Conservation (phyloP, 257 asterid genomes). For the Dorcoceras hygrometricum region DNA sequence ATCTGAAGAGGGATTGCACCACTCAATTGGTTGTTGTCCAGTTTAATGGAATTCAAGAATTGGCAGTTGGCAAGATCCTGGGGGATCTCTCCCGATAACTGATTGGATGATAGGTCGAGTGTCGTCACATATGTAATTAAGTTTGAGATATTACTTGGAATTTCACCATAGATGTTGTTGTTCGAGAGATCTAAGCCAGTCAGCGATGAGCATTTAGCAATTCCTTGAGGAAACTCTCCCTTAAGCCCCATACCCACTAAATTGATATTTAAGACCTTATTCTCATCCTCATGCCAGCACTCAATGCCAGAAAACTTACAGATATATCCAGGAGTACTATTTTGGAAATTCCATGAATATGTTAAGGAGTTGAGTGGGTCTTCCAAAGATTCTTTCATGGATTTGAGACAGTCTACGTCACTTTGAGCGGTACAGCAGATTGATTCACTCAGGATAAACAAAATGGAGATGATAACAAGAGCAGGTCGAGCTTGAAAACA, state of each 20-base stretch:
- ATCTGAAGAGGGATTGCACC: slow-evolving; percentile 47
- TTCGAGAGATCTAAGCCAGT: slow-evolving; percentile 77
- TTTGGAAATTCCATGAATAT: slow-evolving; percentile 58
- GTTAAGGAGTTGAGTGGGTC: slow-evolving; percentile 51
- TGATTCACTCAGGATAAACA: slow-evolving; percentile 35
- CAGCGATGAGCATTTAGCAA: slow-evolving; percentile 50
- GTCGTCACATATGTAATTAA: slow-evolving; percentile 30
- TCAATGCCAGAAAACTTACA: slow-evolving; percentile 65
- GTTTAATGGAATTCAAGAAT: slow-evolving; percentile 49
- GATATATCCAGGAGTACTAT: slow-evolving; percentile 53
- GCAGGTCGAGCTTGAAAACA: slow-evolving; percentile 26
- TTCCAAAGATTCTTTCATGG: slow-evolving; percentile 39
- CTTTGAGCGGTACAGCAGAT: slow-evolving; percentile 38
- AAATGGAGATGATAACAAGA: slow-evolving; percentile 31
- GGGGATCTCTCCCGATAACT: slow-evolving; percentile 64
- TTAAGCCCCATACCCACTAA: slow-evolving; percentile 63
- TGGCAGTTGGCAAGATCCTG: slow-evolving; percentile 48
- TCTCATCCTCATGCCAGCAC: slow-evolving; percentile 80
- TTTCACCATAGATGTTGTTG: slow-evolving; percentile 49
- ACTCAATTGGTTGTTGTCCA: slow-evolving; percentile 50
- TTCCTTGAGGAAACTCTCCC: slow-evolving; percentile 75
- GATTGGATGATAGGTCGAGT: slow-evolving; percentile 82
- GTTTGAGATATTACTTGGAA: slow-evolving; percentile 54
- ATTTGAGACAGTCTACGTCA: slow-evolving; percentile 62
- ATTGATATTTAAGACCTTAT: slow-evolving; percentile 54